A percentile compares a stretch with the other conserved stretches of the same genome.
Evolutionary conservation across 352 stramenopile genomes (phyloP).

Genomic region (Phytophthora meadii): DNA sequence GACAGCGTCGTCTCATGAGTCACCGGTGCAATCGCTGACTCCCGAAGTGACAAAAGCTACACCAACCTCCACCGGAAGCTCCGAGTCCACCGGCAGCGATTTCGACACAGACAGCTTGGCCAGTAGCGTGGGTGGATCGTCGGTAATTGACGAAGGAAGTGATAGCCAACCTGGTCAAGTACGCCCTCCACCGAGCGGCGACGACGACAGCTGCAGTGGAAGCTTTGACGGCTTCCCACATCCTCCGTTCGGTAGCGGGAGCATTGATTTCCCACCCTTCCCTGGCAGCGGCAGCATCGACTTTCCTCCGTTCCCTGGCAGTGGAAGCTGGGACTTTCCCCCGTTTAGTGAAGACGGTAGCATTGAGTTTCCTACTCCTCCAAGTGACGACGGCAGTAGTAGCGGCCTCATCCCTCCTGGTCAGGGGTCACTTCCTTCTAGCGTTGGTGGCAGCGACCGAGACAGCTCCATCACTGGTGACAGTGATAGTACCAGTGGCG

Average conservation of each 20-base stretch:
- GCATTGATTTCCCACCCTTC: too few species aligned
- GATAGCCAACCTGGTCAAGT: too few species aligned
- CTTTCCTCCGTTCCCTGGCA: too few species aligned
- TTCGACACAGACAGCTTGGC: conserved; percentile 9
- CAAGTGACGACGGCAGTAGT: conserved; percentile 7
- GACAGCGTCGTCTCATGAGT: not conserved
- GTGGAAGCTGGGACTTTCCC: too few species aligned
- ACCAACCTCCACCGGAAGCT: not conserved
- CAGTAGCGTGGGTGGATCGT: not conserved
- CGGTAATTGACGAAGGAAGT: conserved; percentile 2
- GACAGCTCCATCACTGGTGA: not conserved
- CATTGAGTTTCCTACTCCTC: not conserved
- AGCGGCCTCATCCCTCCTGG: not conserved
- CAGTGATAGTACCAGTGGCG: conserved; percentile 3
- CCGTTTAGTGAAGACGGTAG: not conserved
- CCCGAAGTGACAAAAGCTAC: too few species aligned
- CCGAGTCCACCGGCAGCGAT: conserved; percentile 2
- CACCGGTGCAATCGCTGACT: too few species aligned
- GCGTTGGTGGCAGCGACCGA: conserved; percentile 5
- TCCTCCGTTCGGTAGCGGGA: too few species aligned
- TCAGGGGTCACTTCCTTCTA: conserved; percentile 2
- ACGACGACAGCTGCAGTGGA: conserved; percentile 13
- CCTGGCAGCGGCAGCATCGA: not conserved
- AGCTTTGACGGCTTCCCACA: not conserved
- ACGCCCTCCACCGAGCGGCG: not conserved